Base-by-base conservation (phyloP, 495 filamentous ascomycete genomes). In the Xylaria cubensis region DNA sequence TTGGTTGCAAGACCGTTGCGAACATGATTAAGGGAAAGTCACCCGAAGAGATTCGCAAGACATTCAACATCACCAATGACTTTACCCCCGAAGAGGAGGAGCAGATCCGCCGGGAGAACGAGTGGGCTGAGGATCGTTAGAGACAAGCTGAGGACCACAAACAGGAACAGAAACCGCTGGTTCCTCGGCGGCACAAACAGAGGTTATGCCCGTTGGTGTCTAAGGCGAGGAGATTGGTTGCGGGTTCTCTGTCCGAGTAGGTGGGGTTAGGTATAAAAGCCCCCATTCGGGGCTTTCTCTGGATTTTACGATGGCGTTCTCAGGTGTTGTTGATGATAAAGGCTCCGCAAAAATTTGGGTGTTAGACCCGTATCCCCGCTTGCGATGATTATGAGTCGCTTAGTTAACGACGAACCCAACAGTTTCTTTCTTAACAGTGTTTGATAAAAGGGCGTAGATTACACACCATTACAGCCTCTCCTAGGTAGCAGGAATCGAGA, bases 11-110 rank as follows among this genome's bases (percentile, higher is more conserved):
- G 87, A 94, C 92, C 0, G 92, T 94, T 32, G 92, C 92, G 59
- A 94, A 94, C 79, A 94, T 94, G 92, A 94, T 94, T 84, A 94
- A 94, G 89, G 92, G 92, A 79, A 94, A 94, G 84, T 90, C 89
- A 0, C 92, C 92, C 0, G 92, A 93, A 75, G 92, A 94, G 84
- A 94, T 94, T 75, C 88, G 92, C 5, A 93, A 92, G 84, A 93
- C 92, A 3, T 94, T 94, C 84, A 94, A 93, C 78, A 94, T 94
- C 75, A 91, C 91, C 74, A 94, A 94, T 77, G 92, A 94, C 80
- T 94, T 94, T 82, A 93, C 92, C 0, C 89, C 92, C 1, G 92
- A 94, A 80, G 92, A 94, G 81, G 92, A 94, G 82, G 92, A 94
- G 78, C 92, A 94, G 82, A 94, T 94, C 76, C 89, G 92, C 48